A percentile compares a stretch with the other conserved stretches of the same genome.
Conservation (phyloP, 176 grass and related monocot species). For the Otatea glauca region DNA sequence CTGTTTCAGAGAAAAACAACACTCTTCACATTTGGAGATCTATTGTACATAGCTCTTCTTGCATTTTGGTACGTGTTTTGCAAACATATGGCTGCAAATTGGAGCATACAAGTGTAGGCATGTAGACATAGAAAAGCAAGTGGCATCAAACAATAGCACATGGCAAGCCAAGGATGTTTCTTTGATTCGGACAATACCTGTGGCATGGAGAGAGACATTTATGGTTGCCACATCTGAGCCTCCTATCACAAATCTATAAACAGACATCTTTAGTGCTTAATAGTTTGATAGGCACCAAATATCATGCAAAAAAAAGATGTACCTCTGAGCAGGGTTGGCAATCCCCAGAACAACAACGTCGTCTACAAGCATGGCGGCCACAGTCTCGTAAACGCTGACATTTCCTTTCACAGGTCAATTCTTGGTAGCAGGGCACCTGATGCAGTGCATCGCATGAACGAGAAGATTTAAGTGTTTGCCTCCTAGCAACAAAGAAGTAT, state of each 20-base stretch:
- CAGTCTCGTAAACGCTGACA: conserved; percentile 75
- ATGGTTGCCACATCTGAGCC: conserved; percentile 88
- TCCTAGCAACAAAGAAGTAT: conserved; percentile 17
- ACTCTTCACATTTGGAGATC: not conserved
- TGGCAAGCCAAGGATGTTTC: not conserved
- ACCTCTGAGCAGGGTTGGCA: conserved; percentile 87
- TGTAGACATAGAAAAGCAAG: not conserved
- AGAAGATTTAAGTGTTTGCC: conserved; percentile 17
- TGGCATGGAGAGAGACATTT: conserved; percentile 97
- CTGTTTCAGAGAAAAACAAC: not conserved
- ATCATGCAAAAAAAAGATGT: not conserved
- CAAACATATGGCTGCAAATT: conserved; percentile 14
- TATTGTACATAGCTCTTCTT: not conserved
- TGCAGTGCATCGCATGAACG: conserved; percentile 40
- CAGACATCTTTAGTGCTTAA: conserved; percentile 47
- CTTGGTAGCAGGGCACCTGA: conserved; percentile 99
- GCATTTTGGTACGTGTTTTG: not conserved
- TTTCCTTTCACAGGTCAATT: conserved; percentile 95
- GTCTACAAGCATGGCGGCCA: conserved; percentile 90
- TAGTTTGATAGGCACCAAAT: conserved; percentile 35
- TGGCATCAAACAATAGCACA: conserved; percentile 7
- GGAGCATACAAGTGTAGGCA: not conserved
- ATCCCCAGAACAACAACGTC: conserved; percentile 85
- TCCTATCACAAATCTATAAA: conserved; percentile 81
- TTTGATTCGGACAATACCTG: conserved; percentile 55